Evolutionary conservation across 495 filamentous ascomycete species (phyloP).

Genomic region (Lasiosphaeria ovina): DNA sequence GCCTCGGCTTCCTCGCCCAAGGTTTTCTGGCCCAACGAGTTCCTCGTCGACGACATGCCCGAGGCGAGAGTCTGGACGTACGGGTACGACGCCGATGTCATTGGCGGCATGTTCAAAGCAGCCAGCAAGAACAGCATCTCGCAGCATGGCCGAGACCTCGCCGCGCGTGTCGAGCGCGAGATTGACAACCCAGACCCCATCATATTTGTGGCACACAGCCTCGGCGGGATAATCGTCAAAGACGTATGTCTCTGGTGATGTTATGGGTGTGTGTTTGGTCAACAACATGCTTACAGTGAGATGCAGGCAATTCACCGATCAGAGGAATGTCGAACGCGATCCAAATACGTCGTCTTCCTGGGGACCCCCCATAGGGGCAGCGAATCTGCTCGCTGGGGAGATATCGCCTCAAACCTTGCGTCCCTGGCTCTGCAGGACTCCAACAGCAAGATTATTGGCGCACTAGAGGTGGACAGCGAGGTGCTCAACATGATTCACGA

Average conservation of each 20-base stretch:
- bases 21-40: constrained; percentile 39
- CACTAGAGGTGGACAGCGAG: constrained; percentile 36
- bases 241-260: constrained; percentile 26
- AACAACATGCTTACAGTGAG: constrained; percentile 1
- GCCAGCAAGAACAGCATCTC: constrained; percentile 39
- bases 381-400: constrained; percentile 30
- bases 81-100: constrained; percentile 44
- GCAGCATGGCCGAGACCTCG: constrained; percentile 34
- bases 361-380: constrained; percentile 45
- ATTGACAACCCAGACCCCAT: constrained; percentile 35
- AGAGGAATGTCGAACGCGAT: constrained; percentile 24
- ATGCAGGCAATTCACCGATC: constrained; percentile 33
- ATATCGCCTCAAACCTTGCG: constrained; percentile 29
- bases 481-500: constrained; percentile 39
- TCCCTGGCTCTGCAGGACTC: constrained; percentile 23
- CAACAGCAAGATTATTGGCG: constrained; percentile 27
- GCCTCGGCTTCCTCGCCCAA: constrained; percentile 6
- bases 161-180: constrained; percentile 28
- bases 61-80: constrained; percentile 42
- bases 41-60: constrained; percentile 35
- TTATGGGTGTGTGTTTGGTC: not conserved
- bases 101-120: constrained; percentile 32
- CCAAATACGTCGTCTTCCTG: constrained; percentile 40
- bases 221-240: constrained; percentile 44
- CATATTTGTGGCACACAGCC: constrained; percentile 41